Base-by-base conservation (phyloP, 2,329 filamentous ascomycete genomes). In the Xylaria arbuscula region DNA sequence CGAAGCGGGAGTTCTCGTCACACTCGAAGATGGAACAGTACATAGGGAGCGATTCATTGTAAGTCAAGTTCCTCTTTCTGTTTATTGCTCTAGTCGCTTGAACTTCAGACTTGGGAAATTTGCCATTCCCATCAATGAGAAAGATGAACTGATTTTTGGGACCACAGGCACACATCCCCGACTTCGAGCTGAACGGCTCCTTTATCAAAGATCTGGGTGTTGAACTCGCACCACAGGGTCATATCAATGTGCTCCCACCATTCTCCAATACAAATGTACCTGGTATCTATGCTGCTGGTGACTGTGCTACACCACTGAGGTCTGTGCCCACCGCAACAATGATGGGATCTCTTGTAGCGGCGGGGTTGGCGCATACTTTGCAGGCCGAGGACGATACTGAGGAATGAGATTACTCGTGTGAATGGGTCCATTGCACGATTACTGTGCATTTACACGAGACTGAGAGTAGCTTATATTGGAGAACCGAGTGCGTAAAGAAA, bases 241-340 rank as follows among this genome's bases (percentile, higher is more conserved):
- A 85, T 40, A 79, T 88, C 36, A 79, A 82, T 62, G 76, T 77
- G 0, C 77, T 76, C 22, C 70, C 74, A 1, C 84, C 85, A 42
- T 85, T 87, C 72, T 79, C 83, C 48, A 80, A 83, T 74, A 87
- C 86, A 3, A 85, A 75, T 62, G 80, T 87, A 0, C 75, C 77
- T 2, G 87, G 87, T 0, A 83, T 86, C 2, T 88, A 85, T 76
- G 86, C 86, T 0, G 84, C 80, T 0, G 87, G 87, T 0, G 87
- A 90, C 75, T 83, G 80, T 61, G 75, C 75, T 3, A 76, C 77
- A 5, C 65, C 69, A 34, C 32, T 77, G 58, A 73, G 72, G 51
- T 61, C 72, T 28, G 73, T 80, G 54, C 65, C 75, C 3, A 70
- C 66, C 32, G 76, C 77, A 11, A 72, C 73, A 9, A 70, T 68